Percentiles rank a stretch among this genome's conserved stretches.
These are phyloP conservation scores for Melampsora larici-populina DNA, from an alignment of 1,284 basidiomycete genomes.

Conservation along the genomic window DNA sequence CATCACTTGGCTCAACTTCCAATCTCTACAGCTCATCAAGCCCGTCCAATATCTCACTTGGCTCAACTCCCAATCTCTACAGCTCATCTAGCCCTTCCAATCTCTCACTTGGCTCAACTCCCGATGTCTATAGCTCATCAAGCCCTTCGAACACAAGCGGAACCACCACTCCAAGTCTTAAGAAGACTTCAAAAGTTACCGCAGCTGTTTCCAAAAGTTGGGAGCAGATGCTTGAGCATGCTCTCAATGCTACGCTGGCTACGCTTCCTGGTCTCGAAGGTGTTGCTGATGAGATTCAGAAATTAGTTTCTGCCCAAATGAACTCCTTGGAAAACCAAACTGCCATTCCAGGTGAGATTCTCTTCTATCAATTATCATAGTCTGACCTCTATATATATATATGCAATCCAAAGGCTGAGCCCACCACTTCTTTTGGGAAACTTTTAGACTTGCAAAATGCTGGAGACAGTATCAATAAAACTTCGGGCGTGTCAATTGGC, in stretches of 20 bases:
- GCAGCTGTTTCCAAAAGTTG: too few species aligned
- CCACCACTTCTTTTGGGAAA: neutral
- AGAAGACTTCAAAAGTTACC: too few species aligned
- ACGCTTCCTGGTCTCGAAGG: slow-evolving; percentile 16
- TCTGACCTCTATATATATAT: neutral
- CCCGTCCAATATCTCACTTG: too few species aligned
- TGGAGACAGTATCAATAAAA: neutral
- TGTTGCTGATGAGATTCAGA: slow-evolving; percentile 10
- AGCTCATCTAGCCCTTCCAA: too few species aligned
- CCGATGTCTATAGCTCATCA: too few species aligned
- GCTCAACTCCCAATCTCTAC: too few species aligned
- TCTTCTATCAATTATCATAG: neutral
- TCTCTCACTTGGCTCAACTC: too few species aligned
- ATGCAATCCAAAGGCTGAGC: neutral
- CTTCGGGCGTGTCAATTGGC: neutral
- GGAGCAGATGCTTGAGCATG: slow-evolving; percentile 12
- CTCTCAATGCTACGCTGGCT: slow-evolving; percentile 19
- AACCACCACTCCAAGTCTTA: too few species aligned
- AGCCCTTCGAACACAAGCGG: too few species aligned
- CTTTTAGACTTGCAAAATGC: slow-evolving; percentile 13
- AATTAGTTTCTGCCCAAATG: slow-evolving; percentile 5
- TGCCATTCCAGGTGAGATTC: neutral
- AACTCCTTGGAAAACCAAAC: neutral
- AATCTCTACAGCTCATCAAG: too few species aligned
- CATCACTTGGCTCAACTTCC: too few species aligned